Evolutionary conservation across 192 early-diverging fungal species (phyloP), one percentile per base, ranked within the genome.

Genomic region (Coemansia sp.): DNA sequence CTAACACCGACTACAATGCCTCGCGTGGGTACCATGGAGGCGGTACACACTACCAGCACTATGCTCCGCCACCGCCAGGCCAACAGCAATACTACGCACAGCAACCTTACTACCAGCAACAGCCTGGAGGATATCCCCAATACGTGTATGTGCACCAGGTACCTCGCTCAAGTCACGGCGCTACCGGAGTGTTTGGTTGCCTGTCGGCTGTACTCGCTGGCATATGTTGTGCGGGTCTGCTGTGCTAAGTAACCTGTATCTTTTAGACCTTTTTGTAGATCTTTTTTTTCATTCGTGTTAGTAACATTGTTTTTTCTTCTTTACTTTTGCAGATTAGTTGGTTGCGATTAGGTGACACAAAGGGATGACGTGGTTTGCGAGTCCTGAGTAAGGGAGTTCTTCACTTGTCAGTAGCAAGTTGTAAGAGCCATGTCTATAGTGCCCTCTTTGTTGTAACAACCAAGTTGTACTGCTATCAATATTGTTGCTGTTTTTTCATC

Each of bases 21-120:
- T 55, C 53, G 53, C 53, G 53, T 27, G 53, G 24, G 53, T 55
- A 31, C 53, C 24, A 55, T 22, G 49, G 49, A 22, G 49, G n/a
- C 9, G 49, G 49, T 3, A 27, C 18, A 31, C 53, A 55, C 0
- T 31, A 55, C 24, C 53, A 55, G 53, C 11, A 55, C 24, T 31
- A 55, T n/a, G 53, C 53, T 12, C 49, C 49, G 1, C 49, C 49
- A 10, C n/a, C 49, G n/a, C 49, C 49, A 20, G 49, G 49, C 10
- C 53, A 55, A 31, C 53, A 33, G 29, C 53, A 27, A 31, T 31
- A 31, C 24, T 55, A 55, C 27, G 5, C 27, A 7, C 53, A 55
- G 29, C 53, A 55, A 13, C 53, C 53, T 3, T 31, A 31, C 12
- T 55, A 55, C 53, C 24, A 55, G 27, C 53, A 55, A 15, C 53